Evolutionary conservation across 2,329 filamentous ascomycete species (phyloP).

Genomic region (Aureobasidium mangrovei): DNA sequence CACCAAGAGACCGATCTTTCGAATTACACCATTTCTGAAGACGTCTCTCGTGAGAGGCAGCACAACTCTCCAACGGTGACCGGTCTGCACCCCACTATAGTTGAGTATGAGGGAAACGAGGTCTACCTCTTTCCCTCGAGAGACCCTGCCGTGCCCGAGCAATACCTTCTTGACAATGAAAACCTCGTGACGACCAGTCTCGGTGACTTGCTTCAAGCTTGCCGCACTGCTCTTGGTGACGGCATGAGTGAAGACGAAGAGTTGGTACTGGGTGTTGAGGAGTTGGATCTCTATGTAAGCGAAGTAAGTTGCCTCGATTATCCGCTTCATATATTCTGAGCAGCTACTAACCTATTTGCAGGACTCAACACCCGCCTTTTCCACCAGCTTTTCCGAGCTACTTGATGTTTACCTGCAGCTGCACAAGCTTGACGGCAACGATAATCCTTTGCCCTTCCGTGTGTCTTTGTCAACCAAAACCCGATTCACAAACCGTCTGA

Average conservation of each 20-base stretch:
- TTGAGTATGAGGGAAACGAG: conserved; percentile 47
- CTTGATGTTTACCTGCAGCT: conserved; percentile 52
- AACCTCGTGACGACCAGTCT: conserved; percentile 45
- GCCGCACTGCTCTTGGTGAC: conserved; percentile 46
- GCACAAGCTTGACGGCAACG: conserved; percentile 49
- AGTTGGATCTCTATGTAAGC: conserved; percentile 46
- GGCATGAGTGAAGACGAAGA: conserved; percentile 50
- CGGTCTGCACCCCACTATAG: conserved; percentile 39
- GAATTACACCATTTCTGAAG: conserved; percentile 12
- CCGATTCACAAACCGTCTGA: conserved; percentile 45
- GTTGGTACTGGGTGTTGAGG: conserved; percentile 46
- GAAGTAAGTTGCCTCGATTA: conserved; percentile 41
- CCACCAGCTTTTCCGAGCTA: conserved; percentile 48
- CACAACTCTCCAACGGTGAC: conserved; percentile 29
- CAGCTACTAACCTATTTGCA: conserved; percentile 23
- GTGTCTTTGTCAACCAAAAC: conserved; percentile 47
- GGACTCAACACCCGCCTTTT: conserved; percentile 41
- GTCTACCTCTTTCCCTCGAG: conserved; percentile 52
- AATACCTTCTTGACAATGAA: conserved; percentile 49
- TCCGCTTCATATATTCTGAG: neutral
- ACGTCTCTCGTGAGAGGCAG: conserved; percentile 18
- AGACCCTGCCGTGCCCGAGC: conserved; percentile 44
- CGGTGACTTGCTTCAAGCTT: conserved; percentile 47
- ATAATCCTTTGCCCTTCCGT: conserved; percentile 46
- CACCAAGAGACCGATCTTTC: conserved; percentile 7